A percentile compares a stretch with the other conserved stretches of the same genome.
phyloP scores from a whole-genome alignment of 2,329 filamentous ascomycete species.

The Exophiala viscosa region DNA sequence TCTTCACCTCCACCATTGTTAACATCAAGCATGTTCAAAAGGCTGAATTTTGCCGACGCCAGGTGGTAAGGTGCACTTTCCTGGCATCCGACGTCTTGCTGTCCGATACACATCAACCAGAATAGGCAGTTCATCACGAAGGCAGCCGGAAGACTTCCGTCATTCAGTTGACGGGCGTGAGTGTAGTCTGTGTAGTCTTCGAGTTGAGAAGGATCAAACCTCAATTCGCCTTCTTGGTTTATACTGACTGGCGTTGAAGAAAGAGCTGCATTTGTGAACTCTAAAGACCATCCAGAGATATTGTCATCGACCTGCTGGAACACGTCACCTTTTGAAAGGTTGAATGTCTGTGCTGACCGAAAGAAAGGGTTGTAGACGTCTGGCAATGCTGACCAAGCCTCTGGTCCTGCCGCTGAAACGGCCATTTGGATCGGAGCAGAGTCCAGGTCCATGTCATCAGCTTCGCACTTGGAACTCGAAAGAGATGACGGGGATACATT shows the following conservation, averaged over 20 bases:
- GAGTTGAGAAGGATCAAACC: conserved; percentile 6
- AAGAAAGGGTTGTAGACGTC: no score
- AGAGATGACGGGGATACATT: not conserved
- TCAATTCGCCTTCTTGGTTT: conserved; percentile 4
- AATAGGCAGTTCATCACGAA: conserved; percentile 16
- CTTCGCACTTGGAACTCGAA: not conserved
- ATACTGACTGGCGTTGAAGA: conserved; percentile 11
- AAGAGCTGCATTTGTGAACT: conserved; percentile 6
- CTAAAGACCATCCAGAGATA: conserved; percentile 1
- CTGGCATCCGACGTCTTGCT: conserved; percentile 4
- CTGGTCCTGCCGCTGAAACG: no score
- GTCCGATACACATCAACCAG: conserved; percentile 18
- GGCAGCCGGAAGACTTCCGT: conserved; percentile 1
- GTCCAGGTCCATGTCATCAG: not conserved
- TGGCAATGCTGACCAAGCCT: no score
- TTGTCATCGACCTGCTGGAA: no score
- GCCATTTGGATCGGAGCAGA: not conserved
- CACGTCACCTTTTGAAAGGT: no score
- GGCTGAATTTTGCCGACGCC: conserved; percentile 5
- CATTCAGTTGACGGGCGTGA: conserved; percentile 12
- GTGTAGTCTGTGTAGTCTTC: conserved; percentile 12
- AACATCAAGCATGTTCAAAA: conserved; percentile 17
- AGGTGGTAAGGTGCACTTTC: conserved; percentile 6
- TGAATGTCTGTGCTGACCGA: no score
- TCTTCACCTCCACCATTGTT: conserved; percentile 8